A percentile compares a stretch with the other conserved stretches of the same genome.
Conservation (phyloP, 2,329 filamentous ascomycete genomes). For the Pseudopyrenochaeta lycopersici region DNA sequence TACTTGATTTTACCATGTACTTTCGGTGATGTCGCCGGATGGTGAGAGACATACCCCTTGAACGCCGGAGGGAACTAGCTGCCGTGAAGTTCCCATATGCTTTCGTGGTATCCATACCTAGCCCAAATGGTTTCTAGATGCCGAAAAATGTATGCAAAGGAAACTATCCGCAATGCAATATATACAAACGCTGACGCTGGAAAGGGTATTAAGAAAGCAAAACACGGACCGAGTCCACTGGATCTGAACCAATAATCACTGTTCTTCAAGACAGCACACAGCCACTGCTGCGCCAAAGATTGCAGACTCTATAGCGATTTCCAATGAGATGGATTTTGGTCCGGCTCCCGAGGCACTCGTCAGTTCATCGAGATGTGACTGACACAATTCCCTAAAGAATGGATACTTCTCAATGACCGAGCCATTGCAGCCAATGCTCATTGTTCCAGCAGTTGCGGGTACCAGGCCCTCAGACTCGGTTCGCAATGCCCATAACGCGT, state of each 20-base stretch:
- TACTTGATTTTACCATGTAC: background rate
- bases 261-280: slow-evolving; percentile 50
- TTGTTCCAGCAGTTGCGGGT: slow-evolving; percentile 44
- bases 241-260: slow-evolving; percentile 8
- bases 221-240: background rate
- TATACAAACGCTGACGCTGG: slow-evolving; percentile 20
- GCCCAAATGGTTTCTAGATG: slow-evolving; percentile 3
- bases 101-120: slow-evolving; percentile 3
- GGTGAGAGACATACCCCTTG: background rate
- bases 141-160: background rate
- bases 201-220: slow-evolving; percentile 15
- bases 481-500: slow-evolving; percentile 68
- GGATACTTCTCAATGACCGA: slow-evolving; percentile 84
- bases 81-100: slow-evolving; percentile 20
- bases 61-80: slow-evolving; percentile 6
- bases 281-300: slow-evolving; percentile 79
- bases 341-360: slow-evolving; percentile 51
- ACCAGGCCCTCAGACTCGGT: slow-evolving; percentile 58
- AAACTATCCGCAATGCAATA: slow-evolving; percentile 5
- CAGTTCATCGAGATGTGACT: slow-evolving; percentile 70
- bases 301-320: slow-evolving; percentile 77
- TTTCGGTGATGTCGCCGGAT: background rate
- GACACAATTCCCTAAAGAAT: slow-evolving; percentile 68
- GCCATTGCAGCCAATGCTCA: slow-evolving; percentile 77
- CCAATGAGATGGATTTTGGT: slow-evolving; percentile 65